Base-by-base conservation (phyloP, 768 basidiomycete species). In the Kondoa malvinella region DNA sequence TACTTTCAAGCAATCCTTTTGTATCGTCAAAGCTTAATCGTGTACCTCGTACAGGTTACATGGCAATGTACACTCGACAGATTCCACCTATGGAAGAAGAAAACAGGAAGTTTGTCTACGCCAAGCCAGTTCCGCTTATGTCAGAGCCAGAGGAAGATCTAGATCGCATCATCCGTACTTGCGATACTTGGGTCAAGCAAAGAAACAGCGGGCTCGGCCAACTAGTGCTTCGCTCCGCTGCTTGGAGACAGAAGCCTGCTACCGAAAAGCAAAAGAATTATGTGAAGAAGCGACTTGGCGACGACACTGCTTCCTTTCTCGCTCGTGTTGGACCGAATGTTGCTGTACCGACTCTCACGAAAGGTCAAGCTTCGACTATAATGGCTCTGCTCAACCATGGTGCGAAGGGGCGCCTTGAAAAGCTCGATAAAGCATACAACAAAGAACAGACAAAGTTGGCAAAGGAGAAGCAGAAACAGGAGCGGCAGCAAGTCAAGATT, bases 351-450 rank as follows among this genome's bases (percentile, higher is more conserved):
- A n/a, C 29, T 57, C 64, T 65, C 4, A 65, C 64, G 3, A 65
- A 50, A 25, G 64, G 64, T 27, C 16, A 65, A 57, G 34, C 64
- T 2, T 27, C 17, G 15, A 15, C 17, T 50, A 14, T 65, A n/a
- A 14, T 65, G 32, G 50, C 64, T 15, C 8, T 40, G 25, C 25
- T 59, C n/a, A 65, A 65, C n/a, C 64, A 65, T 32, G 64, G 64
- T 8, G 64, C 64, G 3, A 58, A 50, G 64, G 56, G 64, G 27
- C 2, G 64, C 2, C 30, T 40, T 32, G 25, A 59, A 17, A 65
- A 65, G 64, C 16, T 14, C 3, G 56, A 65, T 4, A 65, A 65
- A 29, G 64, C 34, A 25, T 64, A n/a, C 30, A n/a, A 8, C 15
- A 25, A 50, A 25, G 63, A 25, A 27, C 31, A 32, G 29, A 34